These are phyloP conservation scores for Bertia moriformis DNA, from an alignment of 2,329 filamentous ascomycete species.

Conservation along the genomic window DNA sequence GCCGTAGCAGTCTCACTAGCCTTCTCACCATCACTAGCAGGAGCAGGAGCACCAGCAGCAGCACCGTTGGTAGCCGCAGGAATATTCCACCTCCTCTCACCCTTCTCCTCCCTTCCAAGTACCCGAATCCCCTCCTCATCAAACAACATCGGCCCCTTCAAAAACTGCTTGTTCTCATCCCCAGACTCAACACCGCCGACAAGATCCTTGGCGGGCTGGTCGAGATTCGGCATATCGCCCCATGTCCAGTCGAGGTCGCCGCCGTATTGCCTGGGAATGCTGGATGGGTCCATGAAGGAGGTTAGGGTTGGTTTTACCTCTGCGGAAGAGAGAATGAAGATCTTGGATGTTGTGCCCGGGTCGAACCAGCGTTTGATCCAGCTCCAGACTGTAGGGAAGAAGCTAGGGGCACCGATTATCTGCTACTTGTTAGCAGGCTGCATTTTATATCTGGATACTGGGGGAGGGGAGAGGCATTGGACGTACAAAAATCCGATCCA, in stretches of 20 bases:
- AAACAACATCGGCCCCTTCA: not conserved
- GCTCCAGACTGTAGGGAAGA: conserved; percentile 3
- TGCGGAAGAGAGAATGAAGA: conserved; percentile 2
- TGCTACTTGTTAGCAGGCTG: not conserved
- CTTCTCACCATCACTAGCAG: not conserved
- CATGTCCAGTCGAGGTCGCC: conserved; percentile 2
- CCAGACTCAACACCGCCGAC: not conserved
- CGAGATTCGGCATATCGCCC: conserved; percentile 2
- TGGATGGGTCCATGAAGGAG: not conserved
- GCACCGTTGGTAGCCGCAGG: not conserved
- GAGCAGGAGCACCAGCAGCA: not conserved
- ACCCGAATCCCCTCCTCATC: not conserved
- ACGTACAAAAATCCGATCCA: conserved; percentile 3
- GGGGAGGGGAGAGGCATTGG: not conserved
- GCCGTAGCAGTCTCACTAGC: not conserved
- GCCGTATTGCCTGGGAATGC: conserved; percentile 2
- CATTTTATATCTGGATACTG: not conserved
- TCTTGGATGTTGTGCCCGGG: conserved; percentile 2
- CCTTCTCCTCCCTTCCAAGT: not conserved
- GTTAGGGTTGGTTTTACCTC: conserved; percentile 2
- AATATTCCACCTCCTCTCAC: not conserved
- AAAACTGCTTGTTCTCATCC: not conserved
- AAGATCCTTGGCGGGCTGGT: not conserved
- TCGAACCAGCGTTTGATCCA: conserved; percentile 3
- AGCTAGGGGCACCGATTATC: conserved; percentile 3